These are phyloP conservation scores for Acacia acuminata DNA, from an alignment of 306 rosid genomes.

Conservation along the genomic window DNA sequence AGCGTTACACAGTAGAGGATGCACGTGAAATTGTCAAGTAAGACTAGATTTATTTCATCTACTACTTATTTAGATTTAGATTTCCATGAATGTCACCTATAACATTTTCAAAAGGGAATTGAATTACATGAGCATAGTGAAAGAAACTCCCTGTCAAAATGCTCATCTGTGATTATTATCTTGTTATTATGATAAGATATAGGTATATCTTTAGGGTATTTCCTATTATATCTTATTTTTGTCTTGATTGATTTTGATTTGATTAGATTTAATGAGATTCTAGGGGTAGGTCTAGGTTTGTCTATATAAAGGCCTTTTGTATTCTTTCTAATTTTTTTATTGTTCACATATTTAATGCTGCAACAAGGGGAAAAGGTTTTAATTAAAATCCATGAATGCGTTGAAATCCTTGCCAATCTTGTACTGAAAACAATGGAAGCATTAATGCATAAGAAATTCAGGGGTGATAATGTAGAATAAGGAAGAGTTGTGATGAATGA, in stretches of 20 bases:
- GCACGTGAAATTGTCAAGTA: constrained; percentile 92
- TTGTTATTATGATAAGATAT: no score
- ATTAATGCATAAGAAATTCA: neutral
- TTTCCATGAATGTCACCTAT: neutral
- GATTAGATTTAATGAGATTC: no score
- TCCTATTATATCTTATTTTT: no score
- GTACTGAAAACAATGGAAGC: constrained; percentile 5
- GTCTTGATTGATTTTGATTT: no score
- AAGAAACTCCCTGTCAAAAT: neutral
- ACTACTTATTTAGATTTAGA: constrained; percentile 24
- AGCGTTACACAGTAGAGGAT: constrained; percentile 91
- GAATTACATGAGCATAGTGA: neutral
- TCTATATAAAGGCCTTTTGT: no score
- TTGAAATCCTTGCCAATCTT: constrained; percentile 17
- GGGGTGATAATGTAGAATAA: neutral
- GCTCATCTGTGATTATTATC: no score
- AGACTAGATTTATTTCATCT: constrained; percentile 39
- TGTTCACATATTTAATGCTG: neutral
- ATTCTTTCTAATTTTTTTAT: no score
- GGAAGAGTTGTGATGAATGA: neutral
- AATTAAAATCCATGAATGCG: neutral
- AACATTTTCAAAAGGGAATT: neutral
- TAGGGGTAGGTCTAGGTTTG: no score
- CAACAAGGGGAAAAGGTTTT: neutral
- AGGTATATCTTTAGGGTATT: no score